Evolutionary conservation across 2,329 filamentous ascomycete species (phyloP).

Genomic region (Drechslerella stenobrocha): DNA sequence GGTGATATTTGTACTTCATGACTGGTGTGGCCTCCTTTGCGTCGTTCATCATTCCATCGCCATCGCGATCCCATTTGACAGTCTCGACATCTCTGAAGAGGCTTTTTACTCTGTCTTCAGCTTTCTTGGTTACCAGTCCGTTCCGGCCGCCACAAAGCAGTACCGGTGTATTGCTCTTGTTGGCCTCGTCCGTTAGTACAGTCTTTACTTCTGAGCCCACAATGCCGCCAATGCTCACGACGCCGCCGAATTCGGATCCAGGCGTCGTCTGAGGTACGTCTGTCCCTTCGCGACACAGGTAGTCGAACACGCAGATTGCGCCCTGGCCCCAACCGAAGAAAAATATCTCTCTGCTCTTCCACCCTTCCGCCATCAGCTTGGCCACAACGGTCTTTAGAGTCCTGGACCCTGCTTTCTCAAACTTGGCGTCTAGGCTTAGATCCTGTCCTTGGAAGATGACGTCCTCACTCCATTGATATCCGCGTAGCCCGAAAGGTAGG

Average conservation of each 20-base stretch:
- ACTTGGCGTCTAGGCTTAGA: slow-evolving; percentile 60
- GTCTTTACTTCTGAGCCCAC: slow-evolving; percentile 61
- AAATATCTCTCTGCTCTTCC: slow-evolving; percentile 59
- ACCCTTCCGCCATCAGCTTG: slow-evolving; percentile 58
- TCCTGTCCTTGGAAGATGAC: slow-evolving; percentile 59
- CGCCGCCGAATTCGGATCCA: slow-evolving; percentile 62
- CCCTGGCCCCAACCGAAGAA: slow-evolving; percentile 64
- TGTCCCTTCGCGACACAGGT: slow-evolving; percentile 43
- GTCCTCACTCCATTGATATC: slow-evolving; percentile 67
- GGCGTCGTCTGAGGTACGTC: slow-evolving; percentile 24
- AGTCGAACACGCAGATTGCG: slow-evolving; percentile 61
- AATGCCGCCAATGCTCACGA: slow-evolving; percentile 66
- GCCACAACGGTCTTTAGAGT: slow-evolving; percentile 59
- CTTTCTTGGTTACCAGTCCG: slow-evolving; percentile 65
- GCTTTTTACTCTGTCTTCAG: slow-evolving; percentile 66
- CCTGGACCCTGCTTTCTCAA: slow-evolving; percentile 62
- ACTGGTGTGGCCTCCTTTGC: slow-evolving; percentile 85
- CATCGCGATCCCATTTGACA: slow-evolving; percentile 69
- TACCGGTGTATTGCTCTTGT: slow-evolving; percentile 67
- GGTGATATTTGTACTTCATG: slow-evolving; percentile 68
- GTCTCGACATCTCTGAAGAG: slow-evolving; percentile 70
- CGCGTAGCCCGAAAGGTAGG: slow-evolving; percentile 70
- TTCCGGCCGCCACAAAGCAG: slow-evolving; percentile 65
- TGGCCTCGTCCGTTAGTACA: slow-evolving; percentile 55
- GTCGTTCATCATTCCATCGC: slow-evolving; percentile 79